Base-by-base conservation (phyloP, 1,139 yeast species). In the Zhuliangozyma parablackwelliae region DNA sequence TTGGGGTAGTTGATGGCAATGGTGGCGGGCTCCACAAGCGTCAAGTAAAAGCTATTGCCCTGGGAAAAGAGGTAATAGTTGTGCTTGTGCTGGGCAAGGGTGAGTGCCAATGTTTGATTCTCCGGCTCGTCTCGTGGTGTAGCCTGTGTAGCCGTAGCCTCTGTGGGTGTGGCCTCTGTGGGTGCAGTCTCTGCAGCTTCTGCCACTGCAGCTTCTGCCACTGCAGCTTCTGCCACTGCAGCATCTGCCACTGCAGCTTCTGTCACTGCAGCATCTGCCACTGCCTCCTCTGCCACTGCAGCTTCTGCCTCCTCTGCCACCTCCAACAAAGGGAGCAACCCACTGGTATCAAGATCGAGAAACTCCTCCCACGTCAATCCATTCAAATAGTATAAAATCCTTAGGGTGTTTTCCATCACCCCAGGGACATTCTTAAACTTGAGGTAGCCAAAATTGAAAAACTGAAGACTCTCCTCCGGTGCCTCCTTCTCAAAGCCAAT, bases 21-120 rank as follows among this genome's bases (percentile, higher is more conserved):
- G 10, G 30, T 29, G n/a, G 33, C 11, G 25, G 36, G 28, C 27
- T 33, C 35, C 9, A 31, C 35, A 26, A 35, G 35, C 24, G 43
- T 37, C 34, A 44, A 35, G 29, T 42, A 42, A 24, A 33, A 43
- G 30, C 35, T 35, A 23, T 38, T 41, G 5, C 46, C 39, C 29
- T 43, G 42, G 7, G 45, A 32, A 28, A 40, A 59, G 26, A 66
- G 47, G 36, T 53, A 50, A 33, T 60, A 62, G 35, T 67, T 65
- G 44, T 69, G 74, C 36, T 66, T 68, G 41, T 59, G 66, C 42
- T 69, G 75, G 24, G 64, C 64, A 27, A 69, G 60, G 6, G 67
- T 59, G 11, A 68, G 47, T 29, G 49, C 52, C 13, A 68, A 36
- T 21, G 39, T 42, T 12, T 44, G 33, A 7, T 38, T 25, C 13